Evolutionary conservation across 2,329 filamentous ascomycete species (phyloP).

Genomic region (Fusarium concolor): DNA sequence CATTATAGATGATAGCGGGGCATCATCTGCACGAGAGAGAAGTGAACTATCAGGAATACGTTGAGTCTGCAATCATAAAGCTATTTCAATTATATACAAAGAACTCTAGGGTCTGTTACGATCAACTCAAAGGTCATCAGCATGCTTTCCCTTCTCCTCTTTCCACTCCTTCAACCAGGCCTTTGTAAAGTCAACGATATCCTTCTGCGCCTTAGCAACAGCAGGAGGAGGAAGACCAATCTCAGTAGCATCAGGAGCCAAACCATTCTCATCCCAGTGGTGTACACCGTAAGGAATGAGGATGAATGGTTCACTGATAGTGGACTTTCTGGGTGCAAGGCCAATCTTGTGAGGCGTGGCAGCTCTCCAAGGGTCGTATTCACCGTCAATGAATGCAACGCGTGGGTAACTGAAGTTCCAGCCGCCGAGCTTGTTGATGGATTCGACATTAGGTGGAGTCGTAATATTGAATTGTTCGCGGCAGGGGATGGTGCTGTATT

Average conservation of each 20-base stretch:
- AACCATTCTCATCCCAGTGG: slow-evolving; percentile 81
- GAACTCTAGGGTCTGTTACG: not conserved
- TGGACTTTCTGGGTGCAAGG: slow-evolving; percentile 67
- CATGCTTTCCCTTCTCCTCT: slow-evolving; percentile 25
- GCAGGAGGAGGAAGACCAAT: slow-evolving; percentile 70
- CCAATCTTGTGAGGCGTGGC: slow-evolving; percentile 77
- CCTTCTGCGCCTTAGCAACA: slow-evolving; percentile 68
- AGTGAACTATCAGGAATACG: not conserved
- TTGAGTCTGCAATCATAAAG: not conserved
- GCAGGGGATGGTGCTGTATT: slow-evolving; percentile 73
- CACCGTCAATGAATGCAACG: slow-evolving; percentile 80
- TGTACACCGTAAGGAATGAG: slow-evolving; percentile 81
- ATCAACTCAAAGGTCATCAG: slow-evolving; percentile 17
- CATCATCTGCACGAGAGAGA: not conserved
- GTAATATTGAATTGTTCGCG: slow-evolving; percentile 76
- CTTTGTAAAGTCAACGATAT: slow-evolving; percentile 71
- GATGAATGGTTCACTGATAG: slow-evolving; percentile 75
- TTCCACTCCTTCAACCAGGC: slow-evolving; percentile 75
- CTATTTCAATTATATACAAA: not conserved
- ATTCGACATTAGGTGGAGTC: slow-evolving; percentile 68
- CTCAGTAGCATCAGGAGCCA: slow-evolving; percentile 67
- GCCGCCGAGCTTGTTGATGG: slow-evolving; percentile 82
- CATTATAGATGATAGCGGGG: not conserved
- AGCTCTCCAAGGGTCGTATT: slow-evolving; percentile 82
- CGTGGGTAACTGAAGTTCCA: slow-evolving; percentile 79